Conservation (phyloP, 345 rosid genomes). For the Clarkia xantiana region DNA sequence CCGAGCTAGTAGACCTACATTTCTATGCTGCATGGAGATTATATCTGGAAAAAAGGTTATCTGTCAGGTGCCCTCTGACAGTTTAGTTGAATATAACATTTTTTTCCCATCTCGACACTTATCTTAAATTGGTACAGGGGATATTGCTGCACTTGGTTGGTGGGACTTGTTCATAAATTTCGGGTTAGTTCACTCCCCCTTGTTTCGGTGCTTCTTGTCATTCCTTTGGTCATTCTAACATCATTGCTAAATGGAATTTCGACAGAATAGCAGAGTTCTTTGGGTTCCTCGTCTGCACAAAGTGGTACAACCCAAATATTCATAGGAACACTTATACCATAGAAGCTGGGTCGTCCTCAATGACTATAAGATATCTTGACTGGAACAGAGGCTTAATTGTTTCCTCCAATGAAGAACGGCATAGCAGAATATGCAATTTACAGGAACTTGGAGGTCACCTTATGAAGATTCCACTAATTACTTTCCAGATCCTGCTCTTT, state of each 20-base stretch:
- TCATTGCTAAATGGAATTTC: slow-evolving; percentile 2
- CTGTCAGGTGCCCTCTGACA: too few species aligned
- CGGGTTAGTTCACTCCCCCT: slow-evolving; percentile 32
- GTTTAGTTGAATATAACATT: too few species aligned
- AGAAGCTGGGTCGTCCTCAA: slow-evolving; percentile 43
- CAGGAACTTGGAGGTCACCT: slow-evolving; percentile 87
- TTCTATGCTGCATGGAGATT: too few species aligned
- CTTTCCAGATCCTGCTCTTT: slow-evolving; percentile 67
- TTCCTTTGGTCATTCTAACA: slow-evolving; percentile 5
- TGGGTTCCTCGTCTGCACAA: slow-evolving; percentile 81
- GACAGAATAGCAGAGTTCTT: slow-evolving; percentile 85
- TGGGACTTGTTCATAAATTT: slow-evolving; percentile 89
- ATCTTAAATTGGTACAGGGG: slow-evolving; percentile 32
- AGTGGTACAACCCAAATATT: slow-evolving; percentile 83
- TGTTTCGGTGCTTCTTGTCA: slow-evolving; percentile 3
- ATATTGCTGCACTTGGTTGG: slow-evolving; percentile 76
- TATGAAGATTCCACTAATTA: slow-evolving; percentile 65
- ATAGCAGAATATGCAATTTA: slow-evolving; percentile 44
- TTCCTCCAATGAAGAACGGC: slow-evolving; percentile 45
- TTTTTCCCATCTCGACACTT: too few species aligned
- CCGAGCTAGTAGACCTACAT: too few species aligned
- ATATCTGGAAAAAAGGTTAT: too few species aligned
- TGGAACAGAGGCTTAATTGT: slow-evolving; percentile 57
- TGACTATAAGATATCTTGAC: slow-evolving; percentile 41
- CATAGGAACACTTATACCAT: slow-evolving; percentile 42